A percentile compares a stretch with the other conserved stretches of the same genome.
phyloP scores from a whole-genome alignment of 345 rosid species.

The Lenwebbia sp. region DNA sequence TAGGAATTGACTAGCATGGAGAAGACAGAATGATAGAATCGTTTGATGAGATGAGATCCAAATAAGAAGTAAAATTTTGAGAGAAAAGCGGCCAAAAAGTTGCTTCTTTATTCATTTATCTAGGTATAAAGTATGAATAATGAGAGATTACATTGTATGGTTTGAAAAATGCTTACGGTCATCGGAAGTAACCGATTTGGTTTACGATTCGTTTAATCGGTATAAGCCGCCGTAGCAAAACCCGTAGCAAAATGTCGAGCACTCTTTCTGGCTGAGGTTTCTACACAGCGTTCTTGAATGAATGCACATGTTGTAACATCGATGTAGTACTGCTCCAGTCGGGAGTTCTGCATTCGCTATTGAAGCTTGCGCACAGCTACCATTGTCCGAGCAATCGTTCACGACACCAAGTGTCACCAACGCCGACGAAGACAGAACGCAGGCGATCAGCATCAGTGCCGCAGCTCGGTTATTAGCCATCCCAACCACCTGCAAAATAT shows the following conservation, averaged over 20 bases:
- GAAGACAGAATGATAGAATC: neutral
- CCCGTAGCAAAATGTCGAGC: accelerated
- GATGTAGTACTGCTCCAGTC: neutral
- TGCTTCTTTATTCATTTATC: neutral
- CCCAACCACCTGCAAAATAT: neutral
- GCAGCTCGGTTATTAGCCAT: neutral
- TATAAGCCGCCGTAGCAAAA: neutral
- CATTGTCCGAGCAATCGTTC: neutral
- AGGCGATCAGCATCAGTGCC: neutral
- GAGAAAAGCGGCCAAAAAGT: neutral
- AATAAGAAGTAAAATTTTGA: neutral
- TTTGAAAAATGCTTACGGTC: neutral
- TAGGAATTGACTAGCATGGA: neutral
- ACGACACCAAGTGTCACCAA: neutral
- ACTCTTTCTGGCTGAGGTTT: neutral
- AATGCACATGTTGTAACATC: neutral
- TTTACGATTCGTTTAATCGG: neutral
- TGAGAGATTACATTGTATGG: no score
- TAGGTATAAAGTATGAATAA: neutral
- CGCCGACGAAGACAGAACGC: neutral
- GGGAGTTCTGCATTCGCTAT: neutral
- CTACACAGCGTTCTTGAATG: neutral
- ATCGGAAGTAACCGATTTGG: no score
- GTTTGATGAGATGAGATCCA: neutral
- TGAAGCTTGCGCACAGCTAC: neutral